phyloP scores from a whole-genome alignment of 2,329 filamentous ascomycete species.

The Ampelomyces quisqualis region DNA sequence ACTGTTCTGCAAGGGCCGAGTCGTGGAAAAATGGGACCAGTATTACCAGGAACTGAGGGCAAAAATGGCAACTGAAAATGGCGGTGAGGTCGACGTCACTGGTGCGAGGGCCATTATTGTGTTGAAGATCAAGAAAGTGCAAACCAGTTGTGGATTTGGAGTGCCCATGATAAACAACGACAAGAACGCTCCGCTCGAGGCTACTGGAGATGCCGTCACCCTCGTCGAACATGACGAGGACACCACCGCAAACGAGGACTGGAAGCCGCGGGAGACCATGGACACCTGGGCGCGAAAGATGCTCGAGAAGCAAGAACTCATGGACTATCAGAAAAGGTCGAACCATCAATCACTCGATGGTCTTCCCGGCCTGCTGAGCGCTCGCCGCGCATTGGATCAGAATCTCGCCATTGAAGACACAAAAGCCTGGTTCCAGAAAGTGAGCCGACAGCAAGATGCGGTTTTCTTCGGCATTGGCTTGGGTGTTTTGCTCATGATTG shows the following conservation, averaged over 20 bases:
- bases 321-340: slow-evolving; percentile 58
- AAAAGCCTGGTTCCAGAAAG: slow-evolving; percentile 28
- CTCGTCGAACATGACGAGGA: slow-evolving; percentile 22
- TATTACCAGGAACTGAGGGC: slow-evolving; percentile 39
- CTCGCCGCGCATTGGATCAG: slow-evolving; percentile 52
- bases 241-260: slow-evolving; percentile 12
- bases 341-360: slow-evolving; percentile 48
- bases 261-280: slow-evolving; percentile 55
- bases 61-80: slow-evolving; percentile 46
- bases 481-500: slow-evolving; percentile 23
- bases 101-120: slow-evolving; percentile 58
- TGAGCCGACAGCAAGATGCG: slow-evolving; percentile 29
- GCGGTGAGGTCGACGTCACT: slow-evolving; percentile 25
- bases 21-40: slow-evolving; percentile 61
- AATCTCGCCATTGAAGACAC: slow-evolving; percentile 49
- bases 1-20: slow-evolving; percentile 60
- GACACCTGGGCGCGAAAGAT: slow-evolving; percentile 54
- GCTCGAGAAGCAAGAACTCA: slow-evolving; percentile 53
- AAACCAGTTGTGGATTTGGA: slow-evolving; percentile 67
- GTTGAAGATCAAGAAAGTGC: slow-evolving; percentile 61
- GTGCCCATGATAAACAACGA: slow-evolving; percentile 54
- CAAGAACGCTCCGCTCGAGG: slow-evolving; percentile 3
- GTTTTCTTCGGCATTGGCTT: slow-evolving; percentile 20
- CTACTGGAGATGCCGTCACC: slow-evolving; percentile 17
- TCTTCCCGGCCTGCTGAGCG: slow-evolving; percentile 40